Percentiles rank a stretch among this genome's conserved stretches.
These are phyloP conservation scores for Ophiobolus disseminans DNA, from an alignment of 2,329 filamentous ascomycete genomes.

Conservation along the genomic window DNA sequence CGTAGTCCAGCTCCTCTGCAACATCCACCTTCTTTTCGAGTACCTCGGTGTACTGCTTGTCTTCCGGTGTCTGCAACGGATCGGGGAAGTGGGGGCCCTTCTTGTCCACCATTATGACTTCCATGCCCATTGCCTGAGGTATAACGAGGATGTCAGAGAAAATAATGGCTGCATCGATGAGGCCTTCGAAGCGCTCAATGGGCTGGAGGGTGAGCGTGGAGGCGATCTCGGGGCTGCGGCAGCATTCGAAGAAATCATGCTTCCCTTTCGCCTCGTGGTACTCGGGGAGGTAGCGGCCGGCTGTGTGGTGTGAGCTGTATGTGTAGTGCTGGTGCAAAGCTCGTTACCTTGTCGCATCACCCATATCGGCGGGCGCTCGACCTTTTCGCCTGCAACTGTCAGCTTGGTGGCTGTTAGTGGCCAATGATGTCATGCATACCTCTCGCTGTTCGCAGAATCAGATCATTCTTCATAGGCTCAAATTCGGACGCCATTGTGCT, in stretches of 20 bases:
- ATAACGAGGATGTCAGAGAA: conserved; percentile 99
- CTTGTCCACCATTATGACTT: conserved; percentile 97
- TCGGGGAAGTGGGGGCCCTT: conserved; percentile 94
- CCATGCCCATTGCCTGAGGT: conserved; percentile 97
- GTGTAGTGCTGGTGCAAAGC: not conserved
- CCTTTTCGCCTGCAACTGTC: conserved; percentile 72
- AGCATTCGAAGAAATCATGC: conserved; percentile 97
- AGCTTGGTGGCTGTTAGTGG: conserved; percentile 8
- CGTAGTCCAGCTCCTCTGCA: conserved; percentile 83
- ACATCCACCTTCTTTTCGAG: conserved; percentile 83
- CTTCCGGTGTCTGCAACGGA: conserved; percentile 78
- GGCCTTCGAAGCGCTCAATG: conserved; percentile 85
- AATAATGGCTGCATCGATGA: conserved; percentile 96
- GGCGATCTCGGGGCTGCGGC: conserved; percentile 88
- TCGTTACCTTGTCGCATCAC: conserved; percentile 94
- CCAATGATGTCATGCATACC: conserved; percentile 62
- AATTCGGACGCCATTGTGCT: conserved; percentile 72
- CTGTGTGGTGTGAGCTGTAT: conserved; percentile 56
- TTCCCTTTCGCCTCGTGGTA: conserved; percentile 94
- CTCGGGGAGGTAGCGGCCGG: conserved; percentile 95
- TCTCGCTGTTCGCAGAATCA: conserved; percentile 87
- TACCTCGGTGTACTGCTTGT: conserved; percentile 81
- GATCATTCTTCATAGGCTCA: conserved; percentile 87
- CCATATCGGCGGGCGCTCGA: conserved; percentile 95
- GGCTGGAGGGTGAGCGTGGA: conserved; percentile 94